Base-by-base conservation (phyloP, 164 flowering plant genomes). In the Tinospora cordifolia region DNA sequence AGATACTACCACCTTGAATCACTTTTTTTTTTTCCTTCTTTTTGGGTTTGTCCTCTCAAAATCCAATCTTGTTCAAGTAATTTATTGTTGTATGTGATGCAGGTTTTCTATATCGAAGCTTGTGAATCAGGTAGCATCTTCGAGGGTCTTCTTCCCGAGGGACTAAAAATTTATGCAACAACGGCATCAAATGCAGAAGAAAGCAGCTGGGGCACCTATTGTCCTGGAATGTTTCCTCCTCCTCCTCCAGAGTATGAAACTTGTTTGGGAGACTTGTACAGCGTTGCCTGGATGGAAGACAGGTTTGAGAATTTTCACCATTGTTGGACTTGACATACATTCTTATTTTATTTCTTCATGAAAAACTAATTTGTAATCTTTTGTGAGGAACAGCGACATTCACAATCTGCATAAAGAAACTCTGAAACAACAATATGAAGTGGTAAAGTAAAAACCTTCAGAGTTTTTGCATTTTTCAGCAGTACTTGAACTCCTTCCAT, bases 111-210 rank as follows among this genome's bases (percentile, higher is more conserved):
- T 81, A 80, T 93, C 57, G 97, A 93, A 82, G 93, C 98, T 60
- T 93, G 98, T 79, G 98, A 93, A 65, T 83, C 97, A 70, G 98
- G 97, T 79, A 93, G 97, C 72, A 91, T 93, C 26, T 93, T 93
- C 74, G 94, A 93, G 75, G 98, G 98, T 67, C 88, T 91, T 79
- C 88, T 93, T 63, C 88, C 90, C 0, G 75, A 87, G 73, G 91
- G 81, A 36, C 62, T 91, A 71, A 90, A 93, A 75, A 90, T 91
- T 68, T 93, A 88, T 81, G 96, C 90, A 68, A 72, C 74, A 25
- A 72, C 74, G 25, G 74, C 74, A 49, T 65, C 74, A 57, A 72
- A 72, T 72, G 74, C 74, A 15, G 74, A 51, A 39, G 74, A 72
- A 51, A 72, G 64, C 64, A 72, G 74, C 26, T 72, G 74, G 74